Conservation (phyloP, 805 yeast species). For the Pichia ethanolica region DNA sequence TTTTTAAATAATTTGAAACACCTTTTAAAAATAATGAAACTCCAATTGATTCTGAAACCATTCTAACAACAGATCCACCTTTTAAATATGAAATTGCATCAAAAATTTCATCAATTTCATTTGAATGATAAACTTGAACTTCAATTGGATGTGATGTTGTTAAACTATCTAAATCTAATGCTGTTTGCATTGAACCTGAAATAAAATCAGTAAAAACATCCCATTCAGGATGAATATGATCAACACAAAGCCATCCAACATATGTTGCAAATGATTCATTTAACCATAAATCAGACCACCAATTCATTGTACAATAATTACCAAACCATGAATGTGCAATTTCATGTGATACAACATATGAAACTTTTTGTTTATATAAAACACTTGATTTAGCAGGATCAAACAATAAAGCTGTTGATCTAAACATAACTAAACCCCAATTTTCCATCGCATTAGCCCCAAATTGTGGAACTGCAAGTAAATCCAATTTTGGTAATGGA, state of each 20-base stretch:
- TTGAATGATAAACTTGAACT: slow-evolving; percentile 71
- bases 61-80: slow-evolving; percentile 71
- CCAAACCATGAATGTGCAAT: slow-evolving; percentile 93
- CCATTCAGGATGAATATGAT: slow-evolving; percentile 73
- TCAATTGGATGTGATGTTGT: slow-evolving; percentile 72
- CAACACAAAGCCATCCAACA: slow-evolving; percentile 68
- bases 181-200: slow-evolving; percentile 42
- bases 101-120: slow-evolving; percentile 74
- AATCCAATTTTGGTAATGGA: slow-evolving; percentile 78
- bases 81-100: slow-evolving; percentile 76
- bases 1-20: slow-evolving; percentile 59
- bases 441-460: slow-evolving; percentile 89
- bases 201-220: slow-evolving; percentile 56
- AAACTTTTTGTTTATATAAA: slow-evolving; percentile 58
- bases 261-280: slow-evolving; percentile 89
- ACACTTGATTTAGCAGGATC: slow-evolving; percentile 40
- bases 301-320: slow-evolving; percentile 80
- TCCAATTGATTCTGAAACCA: slow-evolving; percentile 69
- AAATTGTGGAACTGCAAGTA: slow-evolving; percentile 71
- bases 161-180: slow-evolving; percentile 48
- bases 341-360: slow-evolving; percentile 80
- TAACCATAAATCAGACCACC: slow-evolving; percentile 92
- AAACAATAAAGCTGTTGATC: slow-evolving; percentile 49
- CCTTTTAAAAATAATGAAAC: slow-evolving; percentile 64
- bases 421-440: slow-evolving; percentile 75